These are phyloP conservation scores for Orbilia oligospora DNA, from an alignment of 2,329 filamentous ascomycete genomes.

Conservation along the genomic window DNA sequence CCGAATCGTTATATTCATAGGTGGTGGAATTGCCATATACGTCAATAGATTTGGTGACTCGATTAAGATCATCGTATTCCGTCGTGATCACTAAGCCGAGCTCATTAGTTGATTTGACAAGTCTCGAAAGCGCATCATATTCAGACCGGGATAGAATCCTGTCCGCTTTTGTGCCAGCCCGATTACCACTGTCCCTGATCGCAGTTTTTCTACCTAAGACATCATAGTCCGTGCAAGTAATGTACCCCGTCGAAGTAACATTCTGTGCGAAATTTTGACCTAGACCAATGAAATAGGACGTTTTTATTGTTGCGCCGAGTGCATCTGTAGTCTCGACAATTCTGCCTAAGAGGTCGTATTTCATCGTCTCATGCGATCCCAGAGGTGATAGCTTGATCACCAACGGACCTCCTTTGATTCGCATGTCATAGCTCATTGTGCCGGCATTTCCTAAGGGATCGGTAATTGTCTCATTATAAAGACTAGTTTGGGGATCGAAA, in stretches of 20 bases:
- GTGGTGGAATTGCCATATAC: not conserved
- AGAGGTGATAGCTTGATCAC: not conserved
- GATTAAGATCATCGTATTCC: constrained; percentile 13
- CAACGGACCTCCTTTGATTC: not conserved
- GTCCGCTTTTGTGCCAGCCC: not conserved
- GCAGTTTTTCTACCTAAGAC: not conserved
- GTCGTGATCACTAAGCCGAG: not conserved
- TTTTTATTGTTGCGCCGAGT: not conserved
- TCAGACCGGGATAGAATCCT: not conserved
- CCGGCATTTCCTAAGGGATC: too few species aligned
- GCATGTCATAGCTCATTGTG: too few species aligned
- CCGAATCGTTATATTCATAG: not conserved
- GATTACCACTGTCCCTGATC: constrained; percentile 21
- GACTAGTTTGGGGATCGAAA: not conserved
- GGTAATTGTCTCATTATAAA: too few species aligned
- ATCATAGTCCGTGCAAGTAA: not conserved
- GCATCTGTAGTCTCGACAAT: not conserved
- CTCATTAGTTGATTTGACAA: not conserved
- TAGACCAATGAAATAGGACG: not conserved
- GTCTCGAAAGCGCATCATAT: not conserved
- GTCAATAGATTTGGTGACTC: constrained; percentile 7
- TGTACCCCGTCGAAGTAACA: not conserved
- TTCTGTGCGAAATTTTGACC: not conserved
- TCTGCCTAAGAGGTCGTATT: not conserved
- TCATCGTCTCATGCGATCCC: not conserved